These are phyloP conservation scores for Parathielavia appendiculata DNA, from an alignment of 495 filamentous ascomycete species.

Conservation along the genomic window DNA sequence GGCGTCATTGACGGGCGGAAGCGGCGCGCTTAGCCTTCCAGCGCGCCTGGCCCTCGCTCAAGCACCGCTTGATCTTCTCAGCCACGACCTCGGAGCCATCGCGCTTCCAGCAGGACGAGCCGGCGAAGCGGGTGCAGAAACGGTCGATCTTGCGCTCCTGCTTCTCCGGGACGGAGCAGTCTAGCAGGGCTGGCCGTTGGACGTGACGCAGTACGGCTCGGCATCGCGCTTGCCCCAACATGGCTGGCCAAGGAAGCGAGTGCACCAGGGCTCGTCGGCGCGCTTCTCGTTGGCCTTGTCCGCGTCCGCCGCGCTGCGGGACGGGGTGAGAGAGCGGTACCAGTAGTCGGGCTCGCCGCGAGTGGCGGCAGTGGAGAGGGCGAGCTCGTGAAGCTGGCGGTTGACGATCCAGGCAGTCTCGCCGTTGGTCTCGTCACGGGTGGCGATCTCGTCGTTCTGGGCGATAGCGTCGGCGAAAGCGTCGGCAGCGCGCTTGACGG, in stretches of 20 bases:
- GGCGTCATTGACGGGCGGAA: conserved; percentile 31
- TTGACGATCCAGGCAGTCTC: conserved; percentile 22
- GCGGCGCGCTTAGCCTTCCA: conserved; percentile 35
- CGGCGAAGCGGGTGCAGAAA: conserved; percentile 13
- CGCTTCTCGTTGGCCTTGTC: conserved; percentile 22
- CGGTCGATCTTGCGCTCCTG: conserved; percentile 2
- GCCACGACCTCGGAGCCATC: conserved; percentile 9
- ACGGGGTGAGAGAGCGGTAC: conserved; percentile 24
- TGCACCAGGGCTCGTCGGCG: conserved; percentile 24
- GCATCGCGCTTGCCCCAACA: conserved; percentile 27
- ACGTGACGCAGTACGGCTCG: conserved; percentile 2
- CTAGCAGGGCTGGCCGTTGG: conserved; percentile 13
- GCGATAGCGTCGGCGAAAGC: conserved; percentile 31
- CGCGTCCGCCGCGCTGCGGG: conserved; percentile 1
- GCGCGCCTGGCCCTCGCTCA: conserved; percentile 29
- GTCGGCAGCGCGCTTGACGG: conserved; percentile 35
- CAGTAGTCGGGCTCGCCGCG: conserved; percentile 26
- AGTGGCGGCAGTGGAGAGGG: conserved; percentile 26
- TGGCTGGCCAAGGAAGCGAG: conserved; percentile 20
- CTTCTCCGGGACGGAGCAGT: conserved; percentile 4
- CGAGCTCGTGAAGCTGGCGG: conserved; percentile 30
- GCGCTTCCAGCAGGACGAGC: conserved; percentile 16
- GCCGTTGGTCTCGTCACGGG: conserved; percentile 21
- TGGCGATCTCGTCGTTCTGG: conserved; percentile 12
- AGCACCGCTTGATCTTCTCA: conserved; percentile 27